phyloP scores from a whole-genome alignment of 139 green algal genomes.

The Chlamydomonas sp. region DNA sequence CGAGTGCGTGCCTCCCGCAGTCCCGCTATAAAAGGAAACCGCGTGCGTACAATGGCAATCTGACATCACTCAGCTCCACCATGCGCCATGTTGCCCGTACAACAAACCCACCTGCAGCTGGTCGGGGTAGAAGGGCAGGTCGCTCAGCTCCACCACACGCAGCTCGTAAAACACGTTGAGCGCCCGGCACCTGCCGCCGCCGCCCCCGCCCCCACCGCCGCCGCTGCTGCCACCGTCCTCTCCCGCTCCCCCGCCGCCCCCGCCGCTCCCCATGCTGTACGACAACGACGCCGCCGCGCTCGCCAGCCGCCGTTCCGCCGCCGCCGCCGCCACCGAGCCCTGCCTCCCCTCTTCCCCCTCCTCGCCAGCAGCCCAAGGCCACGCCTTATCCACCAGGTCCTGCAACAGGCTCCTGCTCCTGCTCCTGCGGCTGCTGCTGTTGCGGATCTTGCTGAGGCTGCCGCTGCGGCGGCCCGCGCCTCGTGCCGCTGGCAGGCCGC shows the following conservation, averaged over 20 bases:
- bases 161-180: slow-evolving; percentile 15
- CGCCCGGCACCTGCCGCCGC: not conserved
- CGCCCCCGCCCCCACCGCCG: too few species aligned
- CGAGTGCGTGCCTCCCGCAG: not conserved
- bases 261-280: not conserved
- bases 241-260: not conserved
- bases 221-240: not conserved
- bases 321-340: too few species aligned
- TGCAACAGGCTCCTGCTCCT: too few species aligned
- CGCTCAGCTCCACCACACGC: slow-evolving; percentile 36
- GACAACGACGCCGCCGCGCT: not conserved
- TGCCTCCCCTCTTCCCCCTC: too few species aligned
- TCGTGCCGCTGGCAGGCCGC: not conserved
- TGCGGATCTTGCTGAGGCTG: too few species aligned
- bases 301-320: too few species aligned
- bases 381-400: too few species aligned
- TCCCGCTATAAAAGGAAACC: not conserved
- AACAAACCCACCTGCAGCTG: slow-evolving; percentile 22
- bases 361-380: too few species aligned
- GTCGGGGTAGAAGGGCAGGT: slow-evolving; percentile 49
- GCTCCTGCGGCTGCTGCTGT: too few species aligned
- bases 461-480: not conserved
- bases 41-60: not conserved
- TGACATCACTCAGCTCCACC: not conserved
- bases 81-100: too few species aligned